Evolutionary conservation across 2,329 filamentous ascomycete genomes (phyloP), one percentile per base, ranked within the genome.

Genomic region (Colletotrichum filicis): DNA sequence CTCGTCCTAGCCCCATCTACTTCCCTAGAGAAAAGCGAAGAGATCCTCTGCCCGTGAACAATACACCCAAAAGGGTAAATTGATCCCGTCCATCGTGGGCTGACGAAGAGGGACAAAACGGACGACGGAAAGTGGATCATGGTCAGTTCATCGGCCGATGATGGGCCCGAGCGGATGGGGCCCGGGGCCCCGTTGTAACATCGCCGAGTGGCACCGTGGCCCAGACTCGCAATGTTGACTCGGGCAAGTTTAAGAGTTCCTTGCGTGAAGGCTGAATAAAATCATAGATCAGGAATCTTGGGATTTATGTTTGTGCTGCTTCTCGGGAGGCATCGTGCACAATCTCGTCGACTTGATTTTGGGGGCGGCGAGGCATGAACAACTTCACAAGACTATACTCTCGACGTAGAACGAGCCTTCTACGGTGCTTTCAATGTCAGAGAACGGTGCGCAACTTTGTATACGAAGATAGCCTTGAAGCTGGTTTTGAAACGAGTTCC

Each of bases 121-220:
- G 61, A 30, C 61, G 22, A 66, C 64, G 22, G 42, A 19, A 26
- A 46, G 59, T 53, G 67, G 67, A 46, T 12, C 53, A 30, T 66
- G 19, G 26, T 12, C 55, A 56, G 68, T 56, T 56, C 30, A 56
- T 71, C 55, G 53, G 68, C 49, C 63, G 56, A 67, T 66, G 46
- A 24, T 49, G 37, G 37, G 26, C 49, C 46, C 11, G 68, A 49
- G 37, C 28, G n/a, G 28, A 49, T 19, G n/a, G 37, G 58, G 52
- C 30, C 35, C 9, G 32, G 32, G 32, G 37, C 2, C 7, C 42
- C 16, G 42, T 49, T 49, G 42, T 3, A 49, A 49, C 19, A 19
- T 19, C 19, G 4, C 42, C 42, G 42, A 1, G 32, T 12, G 32
- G 32, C 32, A 35, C 3, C 9, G 42, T 2, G 16, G 42, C 16